Percentiles rank a stretch among this genome's conserved stretches.
phyloP scores from a whole-genome alignment of 768 basidiomycete species.

The Clavulina sp. region DNA sequence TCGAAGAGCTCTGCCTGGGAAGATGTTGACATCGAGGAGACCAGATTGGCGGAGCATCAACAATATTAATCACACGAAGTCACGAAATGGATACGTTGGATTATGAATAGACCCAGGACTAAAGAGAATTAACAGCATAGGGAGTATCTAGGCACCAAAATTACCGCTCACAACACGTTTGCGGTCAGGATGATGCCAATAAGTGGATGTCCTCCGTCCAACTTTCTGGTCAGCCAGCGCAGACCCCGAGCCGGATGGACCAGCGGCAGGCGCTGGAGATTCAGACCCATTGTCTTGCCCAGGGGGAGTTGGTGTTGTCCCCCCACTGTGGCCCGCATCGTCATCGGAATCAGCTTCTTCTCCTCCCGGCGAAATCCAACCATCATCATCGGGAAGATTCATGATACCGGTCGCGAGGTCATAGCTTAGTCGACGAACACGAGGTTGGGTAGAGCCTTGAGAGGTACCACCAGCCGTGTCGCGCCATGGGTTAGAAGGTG shows the following conservation, averaged over 20 bases:
- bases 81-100: no score
- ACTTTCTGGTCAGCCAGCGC: background rate
- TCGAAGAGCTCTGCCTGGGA: no score
- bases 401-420: background rate
- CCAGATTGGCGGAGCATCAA: no score
- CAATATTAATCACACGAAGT: no score
- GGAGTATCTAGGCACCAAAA: no score
- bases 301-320: background rate
- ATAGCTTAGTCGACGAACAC: background rate
- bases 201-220: background rate
- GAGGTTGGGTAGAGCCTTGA: background rate
- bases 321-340: background rate
- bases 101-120: no score
- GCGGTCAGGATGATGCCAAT: slow-evolving; percentile 1
- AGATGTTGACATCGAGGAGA: no score
- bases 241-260: background rate
- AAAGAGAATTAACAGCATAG: no score
- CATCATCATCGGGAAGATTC: background rate
- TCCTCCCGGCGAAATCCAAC: background rate
- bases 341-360: background rate
- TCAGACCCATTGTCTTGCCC: no score
- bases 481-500: background rate
- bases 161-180: no score
- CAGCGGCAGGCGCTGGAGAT: background rate
- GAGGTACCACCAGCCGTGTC: background rate